Percentiles rank a stretch among this genome's conserved stretches.
phyloP scores from a whole-genome alignment of 2,329 filamentous ascomycete species.

The Talaromyces atroroseus region DNA sequence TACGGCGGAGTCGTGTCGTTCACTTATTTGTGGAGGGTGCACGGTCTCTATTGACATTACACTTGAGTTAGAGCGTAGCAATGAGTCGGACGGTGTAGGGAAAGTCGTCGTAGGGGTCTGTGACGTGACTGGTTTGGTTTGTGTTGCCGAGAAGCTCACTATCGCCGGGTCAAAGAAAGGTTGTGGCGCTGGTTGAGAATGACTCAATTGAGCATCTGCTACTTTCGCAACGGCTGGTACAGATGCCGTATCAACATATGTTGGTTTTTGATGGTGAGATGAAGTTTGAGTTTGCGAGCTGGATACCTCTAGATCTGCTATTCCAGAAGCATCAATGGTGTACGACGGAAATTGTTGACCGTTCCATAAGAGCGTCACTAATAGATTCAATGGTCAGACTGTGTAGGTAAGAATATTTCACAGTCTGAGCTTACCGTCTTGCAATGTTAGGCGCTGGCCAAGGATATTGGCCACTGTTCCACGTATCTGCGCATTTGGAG shows the following conservation, averaged over 20 bases:
- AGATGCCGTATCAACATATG: neutral
- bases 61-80: neutral
- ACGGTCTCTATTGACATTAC: slow-evolving; percentile 9
- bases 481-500: slow-evolving; percentile 59
- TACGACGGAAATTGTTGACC: slow-evolving; percentile 50
- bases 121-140: slow-evolving; percentile 14
- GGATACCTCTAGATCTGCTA: slow-evolving; percentile 55
- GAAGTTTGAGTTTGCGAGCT: slow-evolving; percentile 19
- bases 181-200: slow-evolving; percentile 21
- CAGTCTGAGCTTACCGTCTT: slow-evolving; percentile 56
- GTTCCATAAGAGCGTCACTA: slow-evolving; percentile 46
- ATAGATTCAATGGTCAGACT: slow-evolving; percentile 33
- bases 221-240: neutral
- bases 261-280: slow-evolving; percentile 2
- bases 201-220: neutral
- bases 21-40: slow-evolving; percentile 16
- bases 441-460: slow-evolving; percentile 63
- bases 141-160: slow-evolving; percentile 54
- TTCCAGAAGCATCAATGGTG: slow-evolving; percentile 53
- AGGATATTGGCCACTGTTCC: slow-evolving; percentile 67
- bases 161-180: slow-evolving; percentile 78
- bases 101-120: slow-evolving; percentile 11
- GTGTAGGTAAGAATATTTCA: neutral
- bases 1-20: slow-evolving; percentile 25
- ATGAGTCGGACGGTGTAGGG: neutral